Evolutionary conservation across 495 filamentous ascomycete genomes (phyloP), one percentile per base, ranked within the genome.

Genomic region (Aspergillus diversus): DNA sequence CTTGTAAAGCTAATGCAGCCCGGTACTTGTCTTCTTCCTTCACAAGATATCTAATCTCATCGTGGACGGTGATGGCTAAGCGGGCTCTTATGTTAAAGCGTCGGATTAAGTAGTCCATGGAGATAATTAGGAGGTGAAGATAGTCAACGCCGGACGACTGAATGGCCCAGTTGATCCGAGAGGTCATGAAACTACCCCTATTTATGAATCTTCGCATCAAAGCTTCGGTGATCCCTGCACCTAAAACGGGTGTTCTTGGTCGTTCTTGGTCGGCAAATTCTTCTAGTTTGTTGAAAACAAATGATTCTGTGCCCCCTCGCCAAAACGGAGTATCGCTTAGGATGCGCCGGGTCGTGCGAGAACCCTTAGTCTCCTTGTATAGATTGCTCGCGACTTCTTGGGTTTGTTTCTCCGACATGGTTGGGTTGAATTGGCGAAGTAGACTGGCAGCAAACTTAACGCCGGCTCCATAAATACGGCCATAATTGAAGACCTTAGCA

Each of bases 401-500:
- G 0, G 94, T 93, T 70, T 96, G 80, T 46, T 80, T 75, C 55
- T 98, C 95, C 0, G 87, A 86, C 33, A 97, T 79, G 48, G 71
- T 79, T 11, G 95, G 92, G 68, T 97, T 97, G 77, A 98, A 99
- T 69, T 97, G 93, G 17, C 92, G 84, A 27, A 99, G 83, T 4
- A 99, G 80, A 9, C 90, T 93, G 15, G 90, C 87, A 4, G 95
- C 95, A 73, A 98, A 99, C 66, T 91, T 97, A 52, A 97, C 79
- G 8, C 95, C 95, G 39, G 95, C 95, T 39, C 95, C 95, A 68
- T 99, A 99, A 54, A 99, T 99, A 31, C 95, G 91, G 11, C 95
- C 95, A 69, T 98, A 99, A 73, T 98, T 99, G 79, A 99, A 99
- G 5, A 99, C 86, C 71, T 99, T 99, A 17, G 95, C 95, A 72